Evolutionary conservation across 768 basidiomycete species (phyloP), one percentile per base, ranked within the genome.

Genomic region (Hygrophoropsis aurantiaca): DNA sequence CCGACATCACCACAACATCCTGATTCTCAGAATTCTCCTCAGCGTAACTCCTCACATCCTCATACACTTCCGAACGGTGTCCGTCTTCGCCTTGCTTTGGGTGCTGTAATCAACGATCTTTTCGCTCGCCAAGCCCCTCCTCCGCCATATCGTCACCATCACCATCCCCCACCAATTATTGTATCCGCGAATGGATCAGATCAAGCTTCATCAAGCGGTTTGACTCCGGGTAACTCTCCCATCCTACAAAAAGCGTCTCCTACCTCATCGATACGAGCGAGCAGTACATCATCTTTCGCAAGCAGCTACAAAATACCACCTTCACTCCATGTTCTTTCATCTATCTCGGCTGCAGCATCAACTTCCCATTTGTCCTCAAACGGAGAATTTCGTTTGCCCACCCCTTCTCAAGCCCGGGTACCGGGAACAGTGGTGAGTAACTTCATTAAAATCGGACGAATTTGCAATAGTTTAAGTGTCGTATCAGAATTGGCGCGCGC

Each of bases 21-120:
- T 52, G 52, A 49, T 33, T 40, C 41, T 19, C 59, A 44, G 2
- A n/a, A 27, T 2, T 60, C 65, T 20, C 24, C 45, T 44, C 50
- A 54, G 47, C 49, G 46, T 39, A 44, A 52, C 37, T 55, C 58
- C 20, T 56, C 63, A 3, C 74, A 81, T 49, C 80, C 78, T 8
- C 84, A 88, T 52, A 80, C 73, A 1, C 67, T 92, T 4, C 90
- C 90, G 0, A 90, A 91, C 53, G 88, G 88, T 11, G 87, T 93
- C 27, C 78, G 90, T 5, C 73, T 93, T 40, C 75, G 90, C 23
- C 74, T 92, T 5, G 84, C 85, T 1, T 70, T 93, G 27, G 81
- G 81, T 2, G 85, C 86, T 0, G 80, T 92, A 45, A 76, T 91
- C 64, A 91, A 91, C 53, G 89, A 91, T 55, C 67, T 93, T 6